phyloP scores from a whole-genome alignment of 2,329 filamentous ascomycete species.

The Apiospora rasikravindrae region DNA sequence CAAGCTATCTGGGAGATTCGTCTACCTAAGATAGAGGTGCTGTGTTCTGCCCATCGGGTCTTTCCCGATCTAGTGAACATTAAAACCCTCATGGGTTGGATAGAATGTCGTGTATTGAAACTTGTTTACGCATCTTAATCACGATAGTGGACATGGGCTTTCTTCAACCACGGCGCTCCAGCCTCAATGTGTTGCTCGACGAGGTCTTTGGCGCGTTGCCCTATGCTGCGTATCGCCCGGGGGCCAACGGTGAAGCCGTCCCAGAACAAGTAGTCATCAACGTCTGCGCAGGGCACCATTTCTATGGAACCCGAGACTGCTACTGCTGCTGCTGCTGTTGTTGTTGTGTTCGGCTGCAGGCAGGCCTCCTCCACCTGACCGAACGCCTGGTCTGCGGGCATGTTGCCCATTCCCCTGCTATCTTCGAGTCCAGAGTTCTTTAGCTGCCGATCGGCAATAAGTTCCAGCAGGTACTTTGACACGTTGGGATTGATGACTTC shows the following conservation, averaged over 20 bases:
- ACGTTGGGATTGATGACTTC: conserved; percentile 50
- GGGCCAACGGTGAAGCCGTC: conserved; percentile 53
- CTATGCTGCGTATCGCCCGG: conserved; percentile 42
- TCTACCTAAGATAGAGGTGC: background rate
- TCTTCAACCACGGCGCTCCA: conserved; percentile 6
- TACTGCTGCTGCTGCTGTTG: conserved; percentile 11
- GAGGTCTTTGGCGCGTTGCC: conserved; percentile 30
- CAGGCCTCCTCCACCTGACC: conserved; percentile 51
- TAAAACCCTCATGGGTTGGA: background rate
- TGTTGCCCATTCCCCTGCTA: conserved; percentile 48
- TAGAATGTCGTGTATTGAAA: background rate
- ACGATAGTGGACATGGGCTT: background rate
- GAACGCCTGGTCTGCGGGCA: conserved; percentile 43
- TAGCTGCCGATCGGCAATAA: conserved; percentile 55
- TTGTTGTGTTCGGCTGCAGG: conserved; percentile 29
- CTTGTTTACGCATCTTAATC: background rate
- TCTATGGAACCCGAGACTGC: conserved; percentile 29
- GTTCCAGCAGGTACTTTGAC: conserved; percentile 46
- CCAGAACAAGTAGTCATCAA: conserved; percentile 57
- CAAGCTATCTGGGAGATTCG: background rate
- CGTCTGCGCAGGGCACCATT: conserved; percentile 45
- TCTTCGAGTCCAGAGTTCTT: conserved; percentile 49
- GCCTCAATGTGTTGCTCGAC: background rate
- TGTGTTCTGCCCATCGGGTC: background rate
- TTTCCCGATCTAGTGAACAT: background rate